These are phyloP conservation scores for Plenodomus lindquistii DNA, from an alignment of 2,329 filamentous ascomycete genomes.

Conservation along the genomic window DNA sequence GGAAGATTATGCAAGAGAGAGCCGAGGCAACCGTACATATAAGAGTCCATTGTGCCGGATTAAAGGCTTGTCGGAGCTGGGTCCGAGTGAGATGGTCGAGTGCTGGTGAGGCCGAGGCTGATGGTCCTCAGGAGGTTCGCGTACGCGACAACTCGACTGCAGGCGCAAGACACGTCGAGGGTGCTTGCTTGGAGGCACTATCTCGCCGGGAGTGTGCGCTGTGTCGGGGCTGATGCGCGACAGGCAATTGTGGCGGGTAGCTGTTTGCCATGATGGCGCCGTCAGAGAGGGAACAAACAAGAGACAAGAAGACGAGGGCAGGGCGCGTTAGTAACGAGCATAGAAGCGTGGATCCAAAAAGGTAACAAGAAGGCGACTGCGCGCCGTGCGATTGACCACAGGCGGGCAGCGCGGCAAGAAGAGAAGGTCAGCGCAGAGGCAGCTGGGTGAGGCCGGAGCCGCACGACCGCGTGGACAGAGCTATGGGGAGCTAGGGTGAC, in stretches of 20 bases:
- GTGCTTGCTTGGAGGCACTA: constrained; percentile 21
- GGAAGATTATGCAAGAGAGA: neutral
- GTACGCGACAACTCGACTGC: constrained; percentile 23
- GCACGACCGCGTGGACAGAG: constrained; percentile 37
- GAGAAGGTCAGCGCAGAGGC: constrained; percentile 33
- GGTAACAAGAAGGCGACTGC: constrained; percentile 33
- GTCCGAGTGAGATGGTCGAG: neutral
- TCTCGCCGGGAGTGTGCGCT: constrained; percentile 29
- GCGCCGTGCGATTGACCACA: constrained; percentile 39
- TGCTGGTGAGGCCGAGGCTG: constrained; percentile 3
- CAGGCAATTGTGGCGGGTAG: constrained; percentile 36
- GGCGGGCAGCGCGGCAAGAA: constrained; percentile 34
- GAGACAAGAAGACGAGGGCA: constrained; percentile 32
- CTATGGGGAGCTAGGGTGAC: constrained; percentile 36
- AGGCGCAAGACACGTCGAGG: constrained; percentile 14
- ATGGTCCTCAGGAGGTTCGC: constrained; percentile 13
- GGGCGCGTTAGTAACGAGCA: constrained; percentile 31
- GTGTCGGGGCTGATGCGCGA: constrained; percentile 26
- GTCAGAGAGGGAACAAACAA: constrained; percentile 46
- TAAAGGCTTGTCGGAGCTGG: neutral
- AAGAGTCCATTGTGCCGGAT: constrained; percentile 41
- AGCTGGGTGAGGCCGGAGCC: constrained; percentile 34
- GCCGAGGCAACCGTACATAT: constrained; percentile 31
- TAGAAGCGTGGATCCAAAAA: constrained; percentile 15
- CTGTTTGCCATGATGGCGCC: constrained; percentile 50